These are phyloP conservation scores for Mayamaea pseudoterrestris DNA, from an alignment of 108 stramenopile genomes.

Conservation along the genomic window DNA sequence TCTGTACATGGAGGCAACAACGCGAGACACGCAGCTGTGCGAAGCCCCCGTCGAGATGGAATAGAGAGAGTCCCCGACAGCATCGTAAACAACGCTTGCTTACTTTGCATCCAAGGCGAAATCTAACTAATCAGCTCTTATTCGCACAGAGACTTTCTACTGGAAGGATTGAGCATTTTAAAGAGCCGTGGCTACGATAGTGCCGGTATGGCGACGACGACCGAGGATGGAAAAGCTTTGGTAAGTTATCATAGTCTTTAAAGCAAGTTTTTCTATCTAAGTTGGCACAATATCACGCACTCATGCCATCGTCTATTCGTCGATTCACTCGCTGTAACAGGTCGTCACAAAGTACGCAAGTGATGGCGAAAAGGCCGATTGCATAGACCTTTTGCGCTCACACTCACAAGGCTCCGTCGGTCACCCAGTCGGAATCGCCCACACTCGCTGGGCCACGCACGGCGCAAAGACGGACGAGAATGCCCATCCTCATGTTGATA, in stretches of 20 bases:
- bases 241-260: conserved; percentile 1
- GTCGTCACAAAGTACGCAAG: conserved; percentile 88
- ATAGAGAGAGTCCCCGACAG: background rate
- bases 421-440: conserved; percentile 90
- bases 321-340: conserved; percentile 4
- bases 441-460: conserved; percentile 99
- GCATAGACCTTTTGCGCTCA: conserved; percentile 74
- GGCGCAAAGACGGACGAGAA: conserved; percentile 98
- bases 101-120: background rate
- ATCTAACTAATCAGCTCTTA: background rate
- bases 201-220: conserved; percentile 91
- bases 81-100: background rate
- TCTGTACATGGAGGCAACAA: background rate
- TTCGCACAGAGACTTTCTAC: conserved; percentile 37
- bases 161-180: conserved; percentile 91
- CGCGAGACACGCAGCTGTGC: background rate
- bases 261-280: background rate
- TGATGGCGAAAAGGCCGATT: conserved; percentile 87
- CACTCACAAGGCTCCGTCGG: conserved; percentile 45
- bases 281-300: background rate
- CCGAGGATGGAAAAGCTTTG: conserved; percentile 21
- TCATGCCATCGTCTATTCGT: background rate
- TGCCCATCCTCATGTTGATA: conserved; percentile 97
- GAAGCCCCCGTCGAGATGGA: background rate
- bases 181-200: conserved; percentile 98